These are phyloP conservation scores for Cystobasidium tubakii DNA, from an alignment of 768 basidiomycete species.

Conservation along the genomic window DNA sequence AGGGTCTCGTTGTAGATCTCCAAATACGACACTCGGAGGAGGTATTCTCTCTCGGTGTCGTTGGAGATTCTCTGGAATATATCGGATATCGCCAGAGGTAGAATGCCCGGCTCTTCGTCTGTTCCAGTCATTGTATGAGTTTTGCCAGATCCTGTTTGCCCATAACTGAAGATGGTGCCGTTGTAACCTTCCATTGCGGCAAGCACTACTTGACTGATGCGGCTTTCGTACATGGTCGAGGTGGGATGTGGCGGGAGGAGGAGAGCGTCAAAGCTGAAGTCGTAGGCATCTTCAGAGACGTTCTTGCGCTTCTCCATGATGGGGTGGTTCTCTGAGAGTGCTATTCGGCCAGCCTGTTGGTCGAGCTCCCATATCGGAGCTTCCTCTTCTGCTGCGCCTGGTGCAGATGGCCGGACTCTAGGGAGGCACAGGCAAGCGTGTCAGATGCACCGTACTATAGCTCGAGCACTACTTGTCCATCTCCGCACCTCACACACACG, in stretches of 20 bases:
- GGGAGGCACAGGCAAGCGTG: too few relatives aligned
- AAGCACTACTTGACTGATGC: constrained; percentile 42
- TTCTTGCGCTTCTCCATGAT: constrained; percentile 28
- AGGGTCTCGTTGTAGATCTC: constrained; percentile 80
- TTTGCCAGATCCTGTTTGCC: constrained; percentile 76
- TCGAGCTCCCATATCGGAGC: constrained; percentile 35
- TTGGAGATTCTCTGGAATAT: constrained; percentile 75
- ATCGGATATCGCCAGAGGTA: constrained; percentile 84
- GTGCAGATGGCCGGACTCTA: constrained; percentile 26
- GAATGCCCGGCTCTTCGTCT: constrained; percentile 76
- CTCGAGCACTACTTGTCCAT: too few relatives aligned
- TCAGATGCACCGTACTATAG: too few relatives aligned
- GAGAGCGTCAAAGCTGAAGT: constrained; percentile 38
- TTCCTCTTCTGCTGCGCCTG: background rate
- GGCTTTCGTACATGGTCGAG: constrained; percentile 39
- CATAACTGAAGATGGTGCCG: constrained; percentile 80
- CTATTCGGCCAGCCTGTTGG: constrained; percentile 17
- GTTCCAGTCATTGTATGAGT: constrained; percentile 65
- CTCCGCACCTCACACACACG: constrained; percentile 33
- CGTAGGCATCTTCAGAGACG: background rate
- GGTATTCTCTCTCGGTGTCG: constrained; percentile 76
- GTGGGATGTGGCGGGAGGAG: constrained; percentile 42
- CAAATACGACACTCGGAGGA: constrained; percentile 91
- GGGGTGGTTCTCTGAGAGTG: constrained; percentile 34
- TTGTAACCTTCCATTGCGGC: constrained; percentile 98